Evolutionary conservation across 345 rosid genomes (phyloP).

Genomic region (Capsella bursapastoris): DNA sequence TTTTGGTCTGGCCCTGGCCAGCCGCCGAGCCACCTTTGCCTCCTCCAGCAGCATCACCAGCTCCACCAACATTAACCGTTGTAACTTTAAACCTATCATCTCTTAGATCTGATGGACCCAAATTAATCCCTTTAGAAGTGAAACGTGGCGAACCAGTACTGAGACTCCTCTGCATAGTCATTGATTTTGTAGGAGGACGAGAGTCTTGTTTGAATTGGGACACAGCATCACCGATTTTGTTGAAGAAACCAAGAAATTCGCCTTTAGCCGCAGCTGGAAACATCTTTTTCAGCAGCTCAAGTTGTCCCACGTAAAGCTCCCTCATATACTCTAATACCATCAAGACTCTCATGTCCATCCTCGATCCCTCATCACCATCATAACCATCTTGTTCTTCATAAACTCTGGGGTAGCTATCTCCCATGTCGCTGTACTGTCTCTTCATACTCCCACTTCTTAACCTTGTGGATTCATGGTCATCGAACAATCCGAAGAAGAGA

Average conservation of each 20-base stretch:
- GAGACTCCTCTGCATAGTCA: slow-evolving; percentile 41
- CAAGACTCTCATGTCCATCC: slow-evolving; percentile 39
- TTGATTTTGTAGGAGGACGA: slow-evolving; percentile 23
- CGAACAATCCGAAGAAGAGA: slow-evolving; percentile 43
- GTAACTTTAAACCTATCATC: slow-evolving; percentile 42
- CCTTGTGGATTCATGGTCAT: slow-evolving; percentile 37
- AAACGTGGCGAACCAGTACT: slow-evolving; percentile 31
- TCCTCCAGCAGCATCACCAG: slow-evolving; percentile 32
- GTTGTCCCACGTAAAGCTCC: slow-evolving; percentile 45
- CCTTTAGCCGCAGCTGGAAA: slow-evolving; percentile 43
- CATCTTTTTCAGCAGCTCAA: slow-evolving; percentile 39
- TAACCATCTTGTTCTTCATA: slow-evolving; percentile 25
- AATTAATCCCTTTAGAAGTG: slow-evolving; percentile 21
- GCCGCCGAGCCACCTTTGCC: slow-evolving; percentile 38
- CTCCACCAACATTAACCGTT: slow-evolving; percentile 26
- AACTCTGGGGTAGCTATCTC: slow-evolving; percentile 35
- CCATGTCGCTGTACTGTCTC: slow-evolving; percentile 46
- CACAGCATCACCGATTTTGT: slow-evolving; percentile 40
- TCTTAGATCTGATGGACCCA: slow-evolving; percentile 11
- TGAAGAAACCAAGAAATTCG: slow-evolving; percentile 42
- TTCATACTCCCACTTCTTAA: slow-evolving; percentile 44
- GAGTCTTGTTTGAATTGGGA: slow-evolving; percentile 39
- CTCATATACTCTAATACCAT: slow-evolving; percentile 46
- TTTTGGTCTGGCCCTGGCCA: slow-evolving; percentile 42
- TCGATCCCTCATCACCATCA: slow-evolving; percentile 21